phyloP scores from a whole-genome alignment of 352 stramenopile genomes.

The Phytophthora macrochlamydospora region DNA sequence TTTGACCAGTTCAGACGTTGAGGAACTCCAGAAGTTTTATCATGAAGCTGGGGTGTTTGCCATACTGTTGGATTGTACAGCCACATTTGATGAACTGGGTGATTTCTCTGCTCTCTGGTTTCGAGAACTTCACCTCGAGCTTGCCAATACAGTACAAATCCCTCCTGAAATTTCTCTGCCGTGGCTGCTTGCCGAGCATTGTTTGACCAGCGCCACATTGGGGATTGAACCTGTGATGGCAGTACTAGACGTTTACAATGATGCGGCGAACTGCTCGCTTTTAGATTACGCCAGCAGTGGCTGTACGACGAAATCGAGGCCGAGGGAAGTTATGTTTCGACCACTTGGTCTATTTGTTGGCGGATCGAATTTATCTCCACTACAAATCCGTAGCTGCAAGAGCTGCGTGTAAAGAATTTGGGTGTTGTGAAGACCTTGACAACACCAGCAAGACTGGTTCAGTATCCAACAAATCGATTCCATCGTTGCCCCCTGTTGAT shows the following conservation, averaged over 20 bases:
- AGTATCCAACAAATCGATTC: conserved; percentile 5
- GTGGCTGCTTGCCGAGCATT: conserved; percentile 79
- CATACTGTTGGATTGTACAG: conserved; percentile 58
- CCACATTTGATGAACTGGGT: conserved; percentile 49
- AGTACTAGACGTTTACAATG: conserved; percentile 87
- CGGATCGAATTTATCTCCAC: conserved; percentile 64
- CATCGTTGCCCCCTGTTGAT: not conserved
- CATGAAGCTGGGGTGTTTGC: conserved; percentile 47
- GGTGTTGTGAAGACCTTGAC: not conserved
- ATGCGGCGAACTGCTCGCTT: conserved; percentile 61
- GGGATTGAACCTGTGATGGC: conserved; percentile 50
- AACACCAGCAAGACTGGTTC: conserved; percentile 4
- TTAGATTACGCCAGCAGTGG: conserved; percentile 60
- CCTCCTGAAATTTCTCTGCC: conserved; percentile 82
- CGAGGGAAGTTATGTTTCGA: conserved; percentile 85
- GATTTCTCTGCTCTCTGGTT: conserved; percentile 84
- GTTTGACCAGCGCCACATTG: conserved; percentile 33
- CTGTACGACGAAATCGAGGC: conserved; percentile 86
- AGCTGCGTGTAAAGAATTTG: conserved; percentile 5
- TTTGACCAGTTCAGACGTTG: conserved; percentile 60
- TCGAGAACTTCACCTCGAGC: conserved; percentile 82
- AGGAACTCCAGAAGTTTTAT: conserved; percentile 65
- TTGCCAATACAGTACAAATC: conserved; percentile 73
- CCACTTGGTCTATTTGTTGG: conserved; percentile 72
- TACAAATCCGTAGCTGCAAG: conserved; percentile 51